Percentiles rank a stretch among this genome's conserved stretches.
These are phyloP conservation scores for Nakazawaea ambrosiae DNA, from an alignment of 805 yeast genomes.

Conservation along the genomic window DNA sequence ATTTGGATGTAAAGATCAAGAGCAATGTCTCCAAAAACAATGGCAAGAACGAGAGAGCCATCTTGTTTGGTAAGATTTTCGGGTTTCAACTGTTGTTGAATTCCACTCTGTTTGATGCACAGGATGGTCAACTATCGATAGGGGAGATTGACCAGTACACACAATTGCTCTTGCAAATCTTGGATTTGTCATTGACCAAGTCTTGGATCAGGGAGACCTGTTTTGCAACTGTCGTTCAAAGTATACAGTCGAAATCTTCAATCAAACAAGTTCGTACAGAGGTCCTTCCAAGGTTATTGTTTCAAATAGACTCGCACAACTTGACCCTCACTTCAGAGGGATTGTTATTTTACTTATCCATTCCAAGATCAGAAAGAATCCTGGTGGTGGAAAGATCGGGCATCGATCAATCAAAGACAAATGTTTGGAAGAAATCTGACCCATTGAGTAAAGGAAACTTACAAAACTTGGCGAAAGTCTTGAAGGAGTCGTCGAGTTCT, in stretches of 20 bases:
- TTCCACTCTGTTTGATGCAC: slow-evolving; percentile 32
- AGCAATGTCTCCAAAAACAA: slow-evolving; percentile 32
- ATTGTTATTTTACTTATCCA: slow-evolving; percentile 56
- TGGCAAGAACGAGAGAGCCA: slow-evolving; percentile 79
- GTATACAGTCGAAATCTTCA: slow-evolving; percentile 28
- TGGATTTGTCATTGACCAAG: slow-evolving; percentile 56
- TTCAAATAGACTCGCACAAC: slow-evolving; percentile 20
- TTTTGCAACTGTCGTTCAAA: slow-evolving; percentile 59
- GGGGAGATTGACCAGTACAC: slow-evolving; percentile 25
- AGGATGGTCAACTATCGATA: slow-evolving; percentile 16
- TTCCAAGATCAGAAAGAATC: slow-evolving; percentile 17
- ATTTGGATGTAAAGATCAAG: slow-evolving; percentile 29
- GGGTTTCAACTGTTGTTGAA: slow-evolving; percentile 74
- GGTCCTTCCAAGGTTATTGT: slow-evolving; percentile 16
- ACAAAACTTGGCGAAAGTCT: slow-evolving; percentile 49
- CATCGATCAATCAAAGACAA: slow-evolving; percentile 12
- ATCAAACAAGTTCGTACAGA: slow-evolving; percentile 16
- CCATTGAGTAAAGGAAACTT: slow-evolving; percentile 72
- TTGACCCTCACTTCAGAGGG: slow-evolving; percentile 74
- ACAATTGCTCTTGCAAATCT: slow-evolving; percentile 36
- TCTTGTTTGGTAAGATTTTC: slow-evolving; percentile 76
- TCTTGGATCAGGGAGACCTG: slow-evolving; percentile 86
- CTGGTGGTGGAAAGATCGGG: neutral
- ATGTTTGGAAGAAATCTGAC: slow-evolving; percentile 59
- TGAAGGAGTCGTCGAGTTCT: slow-evolving; percentile 48